A percentile compares a stretch with the other conserved stretches of the same genome.
These are phyloP conservation scores for Salinomyces thailandicus DNA, from an alignment of 2,329 filamentous ascomycete genomes.

Conservation along the genomic window DNA sequence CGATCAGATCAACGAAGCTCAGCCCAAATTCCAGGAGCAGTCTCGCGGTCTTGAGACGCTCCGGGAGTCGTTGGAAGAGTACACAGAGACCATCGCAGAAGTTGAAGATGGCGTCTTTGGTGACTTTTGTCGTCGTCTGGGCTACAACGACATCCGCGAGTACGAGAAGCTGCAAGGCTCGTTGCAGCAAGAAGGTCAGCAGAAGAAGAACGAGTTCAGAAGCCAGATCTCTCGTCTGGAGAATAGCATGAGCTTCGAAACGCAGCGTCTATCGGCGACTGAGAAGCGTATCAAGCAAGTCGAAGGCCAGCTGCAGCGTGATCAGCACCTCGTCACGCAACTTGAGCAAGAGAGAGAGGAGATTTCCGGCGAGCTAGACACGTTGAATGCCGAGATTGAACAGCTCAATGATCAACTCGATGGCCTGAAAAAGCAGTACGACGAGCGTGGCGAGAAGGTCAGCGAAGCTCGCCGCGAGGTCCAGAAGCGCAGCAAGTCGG, in stretches of 20 bases:
- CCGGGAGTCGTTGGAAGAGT: conserved; percentile 44
- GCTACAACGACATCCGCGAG: conserved; percentile 79
- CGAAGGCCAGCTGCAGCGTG: conserved; percentile 54
- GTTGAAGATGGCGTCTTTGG: conserved; percentile 85
- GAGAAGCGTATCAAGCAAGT: conserved; percentile 59
- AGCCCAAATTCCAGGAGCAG: conserved; percentile 69
- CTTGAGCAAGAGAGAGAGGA: conserved; percentile 62
- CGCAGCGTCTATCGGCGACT: conserved; percentile 60
- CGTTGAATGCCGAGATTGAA: conserved; percentile 66
- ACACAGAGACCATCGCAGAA: conserved; percentile 56
- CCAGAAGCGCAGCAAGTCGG: conserved; percentile 72
- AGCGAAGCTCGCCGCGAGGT: conserved; percentile 69
- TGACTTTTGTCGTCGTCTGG: conserved; percentile 74
- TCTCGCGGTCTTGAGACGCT: conserved; percentile 55
- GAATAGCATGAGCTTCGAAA: conserved; percentile 53
- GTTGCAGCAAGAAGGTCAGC: conserved; percentile 76
- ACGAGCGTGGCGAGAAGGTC: conserved; percentile 62
- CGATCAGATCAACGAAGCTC: conserved; percentile 61
- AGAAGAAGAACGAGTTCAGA: conserved; percentile 78
- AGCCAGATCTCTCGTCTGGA: conserved; percentile 59
- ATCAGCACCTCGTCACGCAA: conserved; percentile 57
- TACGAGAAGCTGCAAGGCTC: conserved; percentile 92
- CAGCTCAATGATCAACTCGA: conserved; percentile 62
- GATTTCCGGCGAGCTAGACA: conserved; percentile 62
- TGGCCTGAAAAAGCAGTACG: conserved; percentile 55